These are phyloP conservation scores for Daldinia decipiens DNA, from an alignment of 495 filamentous ascomycete species.

Conservation along the genomic window DNA sequence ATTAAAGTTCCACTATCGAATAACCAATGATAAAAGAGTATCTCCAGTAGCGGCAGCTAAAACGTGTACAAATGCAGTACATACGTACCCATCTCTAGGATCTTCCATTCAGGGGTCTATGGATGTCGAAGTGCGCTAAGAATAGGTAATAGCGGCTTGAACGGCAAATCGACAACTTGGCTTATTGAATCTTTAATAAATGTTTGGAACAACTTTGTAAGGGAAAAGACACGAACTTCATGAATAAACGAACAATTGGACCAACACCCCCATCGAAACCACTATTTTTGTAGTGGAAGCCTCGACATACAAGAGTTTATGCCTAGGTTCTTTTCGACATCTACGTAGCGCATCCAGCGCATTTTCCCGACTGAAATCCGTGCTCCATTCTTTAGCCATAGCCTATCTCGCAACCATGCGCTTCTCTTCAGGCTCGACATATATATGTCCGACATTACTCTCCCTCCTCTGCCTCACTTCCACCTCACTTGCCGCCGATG, in stretches of 20 bases:
- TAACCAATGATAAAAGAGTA: neutral
- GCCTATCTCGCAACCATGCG: conserved; percentile 33
- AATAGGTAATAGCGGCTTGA: conserved; percentile 16
- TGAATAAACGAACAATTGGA: conserved; percentile 3
- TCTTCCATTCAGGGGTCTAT: conserved; percentile 27
- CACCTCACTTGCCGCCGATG: conserved; percentile 38
- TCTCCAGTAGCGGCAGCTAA: conserved; percentile 8
- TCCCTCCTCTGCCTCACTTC: conserved; percentile 39
- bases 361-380: conserved; percentile 3
- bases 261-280: neutral
- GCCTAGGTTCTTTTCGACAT: conserved; percentile 9
- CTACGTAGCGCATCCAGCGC: conserved; percentile 34
- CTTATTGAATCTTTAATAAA: conserved; percentile 22
- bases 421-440: conserved; percentile 29
- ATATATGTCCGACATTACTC: conserved; percentile 28
- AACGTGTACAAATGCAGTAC: conserved; percentile 14
- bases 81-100: conserved; percentile 5
- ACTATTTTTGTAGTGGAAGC: neutral
- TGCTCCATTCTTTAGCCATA: neutral
- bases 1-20: neutral
- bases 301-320: conserved; percentile 17
- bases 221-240: neutral
- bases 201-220: conserved; percentile 20
- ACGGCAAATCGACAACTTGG: conserved; percentile 33
- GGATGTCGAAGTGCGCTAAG: conserved; percentile 32